phyloP scores from a whole-genome alignment of 177 flowering plant species.

The Tripterygium wilfordii region DNA sequence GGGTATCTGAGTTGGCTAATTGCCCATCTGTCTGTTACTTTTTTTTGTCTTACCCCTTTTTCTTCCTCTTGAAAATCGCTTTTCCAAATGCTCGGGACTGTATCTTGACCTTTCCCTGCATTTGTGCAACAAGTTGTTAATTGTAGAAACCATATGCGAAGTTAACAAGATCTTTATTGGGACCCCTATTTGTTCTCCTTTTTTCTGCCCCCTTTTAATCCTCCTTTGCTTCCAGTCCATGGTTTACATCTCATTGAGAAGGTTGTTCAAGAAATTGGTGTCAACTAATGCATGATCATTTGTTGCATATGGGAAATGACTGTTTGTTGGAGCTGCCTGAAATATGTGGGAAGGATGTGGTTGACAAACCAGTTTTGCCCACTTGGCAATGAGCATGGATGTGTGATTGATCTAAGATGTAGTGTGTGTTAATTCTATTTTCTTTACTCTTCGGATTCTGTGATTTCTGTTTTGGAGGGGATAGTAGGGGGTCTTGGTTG shows the following conservation, averaged over 20 bases:
- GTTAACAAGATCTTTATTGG: no score
- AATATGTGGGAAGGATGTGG: constrained; percentile 7
- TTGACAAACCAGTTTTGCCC: no score
- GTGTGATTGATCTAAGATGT: constrained; percentile 12
- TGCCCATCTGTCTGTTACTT: no score
- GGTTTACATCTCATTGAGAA: background rate
- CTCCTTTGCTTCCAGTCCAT: background rate
- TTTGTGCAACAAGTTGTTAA: no score
- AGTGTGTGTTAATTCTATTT: constrained; percentile 5
- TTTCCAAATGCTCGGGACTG: no score
- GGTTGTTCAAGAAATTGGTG: background rate
- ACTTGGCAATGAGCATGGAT: background rate
- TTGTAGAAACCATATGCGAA: no score
- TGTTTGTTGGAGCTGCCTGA: constrained; percentile 4
- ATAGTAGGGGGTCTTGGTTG: constrained; percentile 14
- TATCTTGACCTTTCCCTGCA: no score
- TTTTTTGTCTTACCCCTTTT: no score
- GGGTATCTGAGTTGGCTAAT: no score
- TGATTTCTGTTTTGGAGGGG: constrained; percentile 14
- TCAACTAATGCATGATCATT: background rate
- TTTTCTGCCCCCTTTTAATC: background rate
- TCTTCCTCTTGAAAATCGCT: no score
- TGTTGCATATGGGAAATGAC: background rate
- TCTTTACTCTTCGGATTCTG: constrained; percentile 11
- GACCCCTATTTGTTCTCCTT: background rate